phyloP scores from a whole-genome alignment of 192 early-diverging fungal genomes.

The Pecoramyces ruminantium region DNA sequence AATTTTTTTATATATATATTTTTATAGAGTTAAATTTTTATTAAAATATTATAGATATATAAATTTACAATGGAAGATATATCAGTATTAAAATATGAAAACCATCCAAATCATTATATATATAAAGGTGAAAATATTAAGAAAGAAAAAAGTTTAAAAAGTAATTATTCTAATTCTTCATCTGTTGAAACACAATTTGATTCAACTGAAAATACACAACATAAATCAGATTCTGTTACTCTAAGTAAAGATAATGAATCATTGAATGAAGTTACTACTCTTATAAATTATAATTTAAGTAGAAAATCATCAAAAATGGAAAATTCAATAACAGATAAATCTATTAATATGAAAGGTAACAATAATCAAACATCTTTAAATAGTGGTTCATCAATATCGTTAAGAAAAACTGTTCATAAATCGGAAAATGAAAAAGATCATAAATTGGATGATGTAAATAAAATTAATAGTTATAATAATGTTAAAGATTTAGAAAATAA shows the following conservation, averaged over 20 bases:
- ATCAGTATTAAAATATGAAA: background rate
- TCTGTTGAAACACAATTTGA: background rate
- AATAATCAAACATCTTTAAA: too few relatives aligned
- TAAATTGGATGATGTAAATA: too few relatives aligned
- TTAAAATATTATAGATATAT: too few relatives aligned
- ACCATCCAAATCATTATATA: background rate
- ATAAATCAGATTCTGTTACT: background rate
- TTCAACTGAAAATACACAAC: background rate
- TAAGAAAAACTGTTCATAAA: too few relatives aligned
- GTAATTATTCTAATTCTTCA: background rate
- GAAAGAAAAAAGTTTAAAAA: background rate
- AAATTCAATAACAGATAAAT: background rate
- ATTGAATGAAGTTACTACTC: background rate
- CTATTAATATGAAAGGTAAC: too few relatives aligned
- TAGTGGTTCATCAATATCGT: too few relatives aligned
- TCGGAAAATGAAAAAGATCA: too few relatives aligned
- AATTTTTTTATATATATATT: too few relatives aligned
- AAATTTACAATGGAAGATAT: background rate
- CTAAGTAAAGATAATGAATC: background rate
- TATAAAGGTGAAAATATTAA: background rate
- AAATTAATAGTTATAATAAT: too few relatives aligned
- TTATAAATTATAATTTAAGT: background rate
- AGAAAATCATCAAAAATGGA: background rate
- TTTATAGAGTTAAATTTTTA: too few relatives aligned
- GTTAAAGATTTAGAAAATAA: too few relatives aligned